A percentile compares a stretch with the other conserved stretches of the same genome.
Conservation (phyloP, 73 alveolate genomes). For the Paramecium sonneborni region DNA sequence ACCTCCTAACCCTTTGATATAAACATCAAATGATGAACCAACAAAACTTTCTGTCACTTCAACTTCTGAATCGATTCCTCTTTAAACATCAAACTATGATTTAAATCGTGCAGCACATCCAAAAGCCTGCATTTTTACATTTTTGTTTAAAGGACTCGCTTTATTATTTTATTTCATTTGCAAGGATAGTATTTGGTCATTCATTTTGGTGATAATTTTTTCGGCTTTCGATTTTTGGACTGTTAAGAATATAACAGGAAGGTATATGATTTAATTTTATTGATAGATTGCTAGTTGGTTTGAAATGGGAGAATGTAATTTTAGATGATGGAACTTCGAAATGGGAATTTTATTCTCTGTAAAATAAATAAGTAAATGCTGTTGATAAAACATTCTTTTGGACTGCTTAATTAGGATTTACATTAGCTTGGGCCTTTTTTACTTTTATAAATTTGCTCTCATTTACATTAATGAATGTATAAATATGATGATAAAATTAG, state of each 20-base stretch:
- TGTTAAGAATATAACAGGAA: conserved; percentile 43
- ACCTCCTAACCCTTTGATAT: background rate
- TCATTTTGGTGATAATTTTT: background rate
- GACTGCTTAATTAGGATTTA: background rate
- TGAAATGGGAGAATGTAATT: conserved; percentile 15
- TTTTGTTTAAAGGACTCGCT: background rate
- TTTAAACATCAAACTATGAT: conserved; percentile 31
- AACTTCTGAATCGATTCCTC: background rate
- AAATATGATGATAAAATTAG: background rate
- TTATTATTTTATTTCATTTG: background rate
- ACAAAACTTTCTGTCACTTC: background rate
- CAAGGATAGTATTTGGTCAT: background rate
- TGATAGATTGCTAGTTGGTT: background rate
- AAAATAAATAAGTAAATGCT: background rate
- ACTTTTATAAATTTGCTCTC: background rate
- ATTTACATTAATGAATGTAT: background rate
- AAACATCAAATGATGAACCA: background rate
- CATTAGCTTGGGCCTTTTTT: conserved; percentile 10
- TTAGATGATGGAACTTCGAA: background rate
- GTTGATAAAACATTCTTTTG: conserved; percentile 24
- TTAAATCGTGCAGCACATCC: conserved; percentile 19
- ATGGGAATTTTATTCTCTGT: background rate
- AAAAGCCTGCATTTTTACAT: conserved; percentile 39
- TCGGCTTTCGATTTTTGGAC: conserved; percentile 49
- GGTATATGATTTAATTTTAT: background rate